Base-by-base conservation (phyloP, 768 basidiomycete genomes). In the Lactarius sp. region DNA sequence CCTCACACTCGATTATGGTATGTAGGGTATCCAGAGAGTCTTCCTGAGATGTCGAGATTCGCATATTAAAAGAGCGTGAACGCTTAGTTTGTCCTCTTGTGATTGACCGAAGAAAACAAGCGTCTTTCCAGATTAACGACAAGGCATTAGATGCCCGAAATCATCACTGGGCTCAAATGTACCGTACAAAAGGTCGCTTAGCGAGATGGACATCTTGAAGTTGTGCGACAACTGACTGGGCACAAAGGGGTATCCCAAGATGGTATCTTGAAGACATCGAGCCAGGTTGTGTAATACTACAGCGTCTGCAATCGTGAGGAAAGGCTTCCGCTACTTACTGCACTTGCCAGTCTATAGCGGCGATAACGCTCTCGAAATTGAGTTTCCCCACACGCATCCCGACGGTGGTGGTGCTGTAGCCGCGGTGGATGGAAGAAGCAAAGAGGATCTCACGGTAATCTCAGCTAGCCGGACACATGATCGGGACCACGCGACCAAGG, bases 81-180 rank as follows among this genome's bases (percentile, higher is more conserved):
- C 10, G 31, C 16, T 16, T 18, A 22, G 52, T 37, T 47, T 50
- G 34, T 51, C 53, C 27, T 36, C 13, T 6, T 8, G 50, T 27
- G 39, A 14, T 33, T 34, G 34, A 56, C 16, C 18, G 22, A 20
- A 20, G 41, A 13, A 46, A 54, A 64, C 64, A 65, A 65, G 64
- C 42, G 49, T 55, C 49, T 46, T 65, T 5, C 64, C 64, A 20
- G 64, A 65, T 60, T 52, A 41, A 65, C 60, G n/a, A 65, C 64
- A 65, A 65, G 22, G 63, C 18, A 47, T 22, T 12, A 14, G 8
- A 36, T n/a, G 18, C 46, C 22, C 6, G 39, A 60, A 41, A 31
- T n/a, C 54, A 59, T 9, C 33, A 44, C 31, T n/a, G 18, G 49
- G 27, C 42, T 16, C 47, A 55, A 16, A 46, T 8, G 3, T 4